Percentiles rank a stretch among this genome's conserved stretches.
phyloP scores from a whole-genome alignment of 2,329 filamentous ascomycete species.

The Curvularia lunata region DNA sequence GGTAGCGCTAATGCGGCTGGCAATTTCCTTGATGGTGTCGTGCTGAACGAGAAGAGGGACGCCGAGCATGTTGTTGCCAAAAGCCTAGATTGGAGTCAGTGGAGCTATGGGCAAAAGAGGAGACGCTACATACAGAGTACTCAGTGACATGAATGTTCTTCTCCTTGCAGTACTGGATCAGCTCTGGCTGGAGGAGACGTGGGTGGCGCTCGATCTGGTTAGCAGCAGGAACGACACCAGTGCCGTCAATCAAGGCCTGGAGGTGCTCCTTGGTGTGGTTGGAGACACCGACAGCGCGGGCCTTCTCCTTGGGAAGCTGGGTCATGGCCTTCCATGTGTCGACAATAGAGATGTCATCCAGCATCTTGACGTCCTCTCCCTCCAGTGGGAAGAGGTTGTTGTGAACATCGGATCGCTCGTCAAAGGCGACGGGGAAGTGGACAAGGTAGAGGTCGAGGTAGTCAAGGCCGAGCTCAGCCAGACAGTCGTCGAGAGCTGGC shows the following conservation, averaged over 20 bases:
- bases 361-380: slow-evolving; percentile 32
- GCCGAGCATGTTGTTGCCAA: slow-evolving; percentile 65
- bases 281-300: slow-evolving; percentile 39
- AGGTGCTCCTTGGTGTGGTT: slow-evolving; percentile 48
- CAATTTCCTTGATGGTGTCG: slow-evolving; percentile 70
- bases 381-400: slow-evolving; percentile 35
- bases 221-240: slow-evolving; percentile 35
- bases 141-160: slow-evolving; percentile 43
- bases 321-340: slow-evolving; percentile 51
- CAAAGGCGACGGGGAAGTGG: slow-evolving; percentile 67
- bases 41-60: slow-evolving; percentile 50
- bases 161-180: slow-evolving; percentile 39
- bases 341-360: slow-evolving; percentile 64
- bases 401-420: slow-evolving; percentile 51
- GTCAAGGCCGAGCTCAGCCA: slow-evolving; percentile 79
- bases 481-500: slow-evolving; percentile 73
- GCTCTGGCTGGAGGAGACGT: slow-evolving; percentile 35
- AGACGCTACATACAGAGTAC: slow-evolving; percentile 30
- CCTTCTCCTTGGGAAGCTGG: slow-evolving; percentile 44
- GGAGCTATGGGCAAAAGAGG: slow-evolving; percentile 56
- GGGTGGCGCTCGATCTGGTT: slow-evolving; percentile 45
- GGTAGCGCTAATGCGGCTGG: slow-evolving; percentile 66
- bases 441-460: slow-evolving; percentile 91
- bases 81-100: slow-evolving; percentile 62
- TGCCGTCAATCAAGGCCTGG: slow-evolving; percentile 60